A percentile compares a stretch with the other conserved stretches of the same genome.
Conservation (phyloP, 441 rosid species). For the Arabidopsis lyrata region DNA sequence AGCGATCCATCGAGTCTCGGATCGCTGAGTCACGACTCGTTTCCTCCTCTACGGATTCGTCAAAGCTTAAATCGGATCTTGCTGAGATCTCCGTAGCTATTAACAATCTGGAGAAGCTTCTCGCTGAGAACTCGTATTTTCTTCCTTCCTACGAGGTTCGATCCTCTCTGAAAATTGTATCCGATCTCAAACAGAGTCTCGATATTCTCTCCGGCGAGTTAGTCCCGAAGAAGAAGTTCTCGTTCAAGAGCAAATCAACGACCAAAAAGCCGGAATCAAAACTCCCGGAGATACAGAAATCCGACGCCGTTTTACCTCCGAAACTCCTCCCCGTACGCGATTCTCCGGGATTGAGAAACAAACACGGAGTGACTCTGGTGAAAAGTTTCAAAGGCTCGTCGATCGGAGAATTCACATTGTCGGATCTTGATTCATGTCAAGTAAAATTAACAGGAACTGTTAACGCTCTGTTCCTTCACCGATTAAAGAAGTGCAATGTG, state of each 20-base stretch:
- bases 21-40: constrained; percentile 49
- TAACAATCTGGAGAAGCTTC: constrained; percentile 70
- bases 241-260: constrained; percentile 62
- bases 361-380: constrained; percentile 50
- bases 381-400: constrained; percentile 55
- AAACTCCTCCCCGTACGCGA: constrained; percentile 42
- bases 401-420: constrained; percentile 71
- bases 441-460: constrained; percentile 61
- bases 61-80: constrained; percentile 56
- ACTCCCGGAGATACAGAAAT: constrained; percentile 25
- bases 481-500: constrained; percentile 61
- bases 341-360: constrained; percentile 71
- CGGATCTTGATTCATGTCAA: constrained; percentile 73
- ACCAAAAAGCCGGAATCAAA: constrained; percentile 37
- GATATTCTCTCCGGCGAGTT: constrained; percentile 55
- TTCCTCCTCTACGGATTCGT: constrained; percentile 47
- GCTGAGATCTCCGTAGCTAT: constrained; percentile 64
- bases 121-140: constrained; percentile 76
- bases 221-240: constrained; percentile 76
- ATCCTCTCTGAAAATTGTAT: constrained; percentile 66
- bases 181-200: constrained; percentile 67
- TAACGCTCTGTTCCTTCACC: constrained; percentile 63
- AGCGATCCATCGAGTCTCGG: constrained; percentile 60
- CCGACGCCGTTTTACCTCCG: constrained; percentile 16
- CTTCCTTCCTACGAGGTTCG: constrained; percentile 85